These are phyloP conservation scores for Sphagnum magellanicum DNA, from an alignment of 228 moss, liverwort and hornwort genomes.

Conservation along the genomic window DNA sequence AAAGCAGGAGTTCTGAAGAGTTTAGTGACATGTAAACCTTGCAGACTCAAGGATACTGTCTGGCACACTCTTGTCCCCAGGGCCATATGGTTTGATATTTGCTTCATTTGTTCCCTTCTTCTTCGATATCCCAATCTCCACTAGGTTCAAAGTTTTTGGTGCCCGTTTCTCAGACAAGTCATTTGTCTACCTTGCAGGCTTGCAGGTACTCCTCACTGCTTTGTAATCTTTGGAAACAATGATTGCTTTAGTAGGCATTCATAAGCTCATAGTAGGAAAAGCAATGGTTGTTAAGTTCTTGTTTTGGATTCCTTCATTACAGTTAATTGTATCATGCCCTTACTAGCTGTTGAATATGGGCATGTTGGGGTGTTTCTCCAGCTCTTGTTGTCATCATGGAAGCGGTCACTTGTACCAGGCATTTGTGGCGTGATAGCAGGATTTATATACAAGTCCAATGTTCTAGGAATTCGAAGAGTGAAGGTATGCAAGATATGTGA, in stretches of 20 bases:
- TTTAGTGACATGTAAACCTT: not conserved
- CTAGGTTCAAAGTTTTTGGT: slow-evolving; percentile 63
- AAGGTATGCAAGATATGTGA: slow-evolving; percentile 29
- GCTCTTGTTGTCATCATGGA: slow-evolving; percentile 82
- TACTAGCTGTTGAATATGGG: not conserved
- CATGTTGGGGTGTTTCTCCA: slow-evolving; percentile 17
- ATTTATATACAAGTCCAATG: slow-evolving; percentile 68
- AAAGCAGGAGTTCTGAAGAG: too few species aligned
- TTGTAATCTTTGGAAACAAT: not conserved
- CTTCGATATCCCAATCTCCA: slow-evolving; percentile 78
- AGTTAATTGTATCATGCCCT: not conserved
- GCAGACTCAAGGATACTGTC: slow-evolving; percentile 56
- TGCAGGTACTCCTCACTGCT: slow-evolving; percentile 35
- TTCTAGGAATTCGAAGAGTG: slow-evolving; percentile 53
- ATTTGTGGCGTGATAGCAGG: slow-evolving; percentile 74
- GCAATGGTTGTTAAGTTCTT: too few species aligned
- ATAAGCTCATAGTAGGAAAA: too few species aligned
- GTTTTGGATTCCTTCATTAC: too few species aligned
- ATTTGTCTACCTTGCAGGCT: slow-evolving; percentile 76
- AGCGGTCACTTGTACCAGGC: slow-evolving; percentile 76
- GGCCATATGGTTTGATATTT: slow-evolving; percentile 78
- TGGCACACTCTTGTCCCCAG: slow-evolving; percentile 60
- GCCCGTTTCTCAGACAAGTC: slow-evolving; percentile 78
- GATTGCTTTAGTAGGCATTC: too few species aligned
- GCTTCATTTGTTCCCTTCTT: slow-evolving; percentile 80